Percentiles rank a stretch among this genome's conserved stretches.
These are phyloP conservation scores for Quercus variabilis DNA, from an alignment of 306 rosid species.

Conservation along the genomic window DNA sequence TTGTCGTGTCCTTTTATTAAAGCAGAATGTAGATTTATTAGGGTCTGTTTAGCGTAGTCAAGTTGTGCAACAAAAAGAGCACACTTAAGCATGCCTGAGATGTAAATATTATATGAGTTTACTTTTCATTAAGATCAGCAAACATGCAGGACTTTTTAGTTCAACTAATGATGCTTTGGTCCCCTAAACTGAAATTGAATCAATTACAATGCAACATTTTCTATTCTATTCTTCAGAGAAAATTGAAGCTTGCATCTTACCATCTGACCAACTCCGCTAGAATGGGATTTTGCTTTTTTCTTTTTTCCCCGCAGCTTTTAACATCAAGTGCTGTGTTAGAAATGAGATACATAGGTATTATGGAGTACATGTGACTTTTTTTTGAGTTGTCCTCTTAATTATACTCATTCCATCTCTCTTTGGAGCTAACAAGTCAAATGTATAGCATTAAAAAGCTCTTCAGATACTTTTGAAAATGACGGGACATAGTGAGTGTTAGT, in stretches of 20 bases:
- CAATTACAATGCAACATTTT: background rate
- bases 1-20: no score
- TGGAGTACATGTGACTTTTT: background rate
- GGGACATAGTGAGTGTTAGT: background rate
- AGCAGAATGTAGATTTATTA: no score
- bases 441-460: background rate
- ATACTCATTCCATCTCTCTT: background rate
- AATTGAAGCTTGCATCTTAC: background rate
- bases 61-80: no score
- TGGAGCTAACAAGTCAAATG: background rate
- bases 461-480: background rate
- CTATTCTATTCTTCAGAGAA: background rate
- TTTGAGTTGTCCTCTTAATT: background rate
- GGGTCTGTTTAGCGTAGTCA: no score
- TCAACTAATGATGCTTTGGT: background rate
- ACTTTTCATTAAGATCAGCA: background rate
- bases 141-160: background rate
- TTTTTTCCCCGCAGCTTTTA: background rate
- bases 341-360: background rate
- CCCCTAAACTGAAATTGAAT: background rate
- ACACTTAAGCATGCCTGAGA: background rate
- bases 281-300: background rate
- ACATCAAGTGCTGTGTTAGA: background rate
- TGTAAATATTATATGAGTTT: background rate
- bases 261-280: conserved; percentile 1